Evolutionary conservation across 1,284 basidiomycete species (phyloP).

Genomic region (Inonotus obliquus): DNA sequence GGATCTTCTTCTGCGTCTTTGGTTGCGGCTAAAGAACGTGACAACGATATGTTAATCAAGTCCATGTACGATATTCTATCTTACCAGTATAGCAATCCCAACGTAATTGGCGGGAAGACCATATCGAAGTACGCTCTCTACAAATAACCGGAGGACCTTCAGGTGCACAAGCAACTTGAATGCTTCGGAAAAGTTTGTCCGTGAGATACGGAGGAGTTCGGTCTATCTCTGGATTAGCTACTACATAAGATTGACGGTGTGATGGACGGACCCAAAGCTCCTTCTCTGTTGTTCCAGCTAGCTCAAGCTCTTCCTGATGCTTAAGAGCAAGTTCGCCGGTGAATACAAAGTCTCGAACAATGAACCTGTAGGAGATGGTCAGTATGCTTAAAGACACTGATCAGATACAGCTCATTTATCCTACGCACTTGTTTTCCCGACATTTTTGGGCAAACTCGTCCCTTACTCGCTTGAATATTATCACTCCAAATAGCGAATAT

Average conservation of each 20-base stretch:
- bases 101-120: constrained; percentile 92
- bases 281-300: constrained; percentile 85
- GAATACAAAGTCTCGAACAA: constrained; percentile 91
- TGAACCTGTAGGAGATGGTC: constrained; percentile 52
- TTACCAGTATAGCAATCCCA: constrained; percentile 78
- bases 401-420: not conserved
- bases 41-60: not conserved
- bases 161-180: constrained; percentile 94
- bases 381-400: not conserved
- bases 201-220: constrained; percentile 86
- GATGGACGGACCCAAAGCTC: constrained; percentile 81
- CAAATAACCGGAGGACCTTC: constrained; percentile 87
- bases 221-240: constrained; percentile 49
- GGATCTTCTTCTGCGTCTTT: constrained; percentile 78
- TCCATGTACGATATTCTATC: constrained; percentile 19
- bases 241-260: not conserved
- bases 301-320: constrained; percentile 78
- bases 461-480: constrained; percentile 87
- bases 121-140: constrained; percentile 94
- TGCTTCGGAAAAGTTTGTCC: constrained; percentile 96
- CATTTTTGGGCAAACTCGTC: constrained; percentile 95
- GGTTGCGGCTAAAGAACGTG: constrained; percentile 67
- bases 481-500: constrained; percentile 82
- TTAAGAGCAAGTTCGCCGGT: constrained; percentile 83
- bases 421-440: constrained; percentile 82